Evolutionary conservation across 2,329 filamentous ascomycete genomes (phyloP), one percentile per base, ranked within the genome.

Genomic region (Talaromyces islandicus): DNA sequence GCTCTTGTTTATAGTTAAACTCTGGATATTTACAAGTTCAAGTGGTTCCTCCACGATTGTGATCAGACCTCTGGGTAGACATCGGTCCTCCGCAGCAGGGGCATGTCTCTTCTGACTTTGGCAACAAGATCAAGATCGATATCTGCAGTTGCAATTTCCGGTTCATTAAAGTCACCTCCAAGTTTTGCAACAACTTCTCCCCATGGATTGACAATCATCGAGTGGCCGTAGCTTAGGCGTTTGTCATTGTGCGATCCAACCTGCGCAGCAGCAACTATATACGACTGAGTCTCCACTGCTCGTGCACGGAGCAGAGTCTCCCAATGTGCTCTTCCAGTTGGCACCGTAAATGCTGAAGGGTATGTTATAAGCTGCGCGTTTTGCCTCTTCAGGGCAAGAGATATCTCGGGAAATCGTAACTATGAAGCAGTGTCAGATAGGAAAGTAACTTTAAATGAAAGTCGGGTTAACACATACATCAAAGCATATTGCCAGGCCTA

Each of bases 281-380:
- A 97, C 59, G 86, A 86, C 76, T 97, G 90, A 19, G 88, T 91
- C 79, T 97, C 93, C 62, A 97, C 91, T 10, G 93, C 93, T 53
- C 93, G 81, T 3, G 91, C 87, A 29, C 90, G 81, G 14, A 97
- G 78, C 6, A 97, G 77, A 2, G 85, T 80, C 69, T 91, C 86
- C 93, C 93, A 97, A 75, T 97, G 93, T 1, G 90, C 90, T 60
- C 80, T 81, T 0, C 93, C 93, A 0, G 93, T 97, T 0, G 88
- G 86, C 0, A 95, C 83, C 0, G 92, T 96, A 70, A 97, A 97
- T 4, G 93, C 93, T 6, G 90, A 93, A 0, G 93, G 93, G 70
- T 93, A 97, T 0, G 91, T 86, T 55, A 97, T 78, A 57, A 96
- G 78, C 63, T 96, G 86, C 1, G 91, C 91, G 24, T 83, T 80